phyloP scores from a whole-genome alignment of 176 grass and related monocot genomes.

The Otatea glauca region DNA sequence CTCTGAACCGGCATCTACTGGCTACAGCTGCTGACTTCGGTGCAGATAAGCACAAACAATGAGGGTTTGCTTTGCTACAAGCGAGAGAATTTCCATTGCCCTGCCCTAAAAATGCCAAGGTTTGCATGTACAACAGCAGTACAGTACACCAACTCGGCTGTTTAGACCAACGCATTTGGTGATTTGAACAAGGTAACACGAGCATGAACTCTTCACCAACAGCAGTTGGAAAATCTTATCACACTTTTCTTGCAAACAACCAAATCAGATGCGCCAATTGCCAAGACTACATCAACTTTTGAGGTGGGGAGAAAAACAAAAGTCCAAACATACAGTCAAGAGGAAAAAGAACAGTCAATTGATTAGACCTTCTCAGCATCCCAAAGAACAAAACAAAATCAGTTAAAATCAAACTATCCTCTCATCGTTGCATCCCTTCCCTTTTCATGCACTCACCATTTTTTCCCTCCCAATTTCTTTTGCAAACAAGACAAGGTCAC shows the following conservation, averaged over 20 bases:
- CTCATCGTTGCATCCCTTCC: conserved; percentile 21
- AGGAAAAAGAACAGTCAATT: conserved; percentile 48
- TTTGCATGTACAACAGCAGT: background rate
- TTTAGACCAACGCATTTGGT: background rate
- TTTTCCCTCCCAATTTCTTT: background rate
- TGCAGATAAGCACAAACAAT: conserved; percentile 40
- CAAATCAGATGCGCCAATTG: conserved; percentile 5
- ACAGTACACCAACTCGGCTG: background rate
- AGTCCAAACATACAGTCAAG: conserved; percentile 59
- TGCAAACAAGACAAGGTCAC: background rate
- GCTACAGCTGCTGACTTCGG: conserved; percentile 48
- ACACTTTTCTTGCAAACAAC: conserved; percentile 23
- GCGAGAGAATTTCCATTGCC: conserved; percentile 10
- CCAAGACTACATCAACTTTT: background rate
- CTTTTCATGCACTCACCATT: conserved; percentile 22
- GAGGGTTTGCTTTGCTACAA: background rate
- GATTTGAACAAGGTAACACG: background rate
- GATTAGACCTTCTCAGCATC: conserved; percentile 51
- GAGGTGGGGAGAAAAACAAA: conserved; percentile 40
- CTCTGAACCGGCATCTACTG: conserved; percentile 30
- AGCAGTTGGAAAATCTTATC: conserved; percentile 11
- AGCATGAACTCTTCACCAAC: background rate
- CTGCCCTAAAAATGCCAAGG: conserved; percentile 42
- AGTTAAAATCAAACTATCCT: conserved; percentile 49
- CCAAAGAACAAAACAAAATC: conserved; percentile 64